Base-by-base conservation (phyloP, 2,329 filamentous ascomycete species). In the Fusarium marasasianum region DNA sequence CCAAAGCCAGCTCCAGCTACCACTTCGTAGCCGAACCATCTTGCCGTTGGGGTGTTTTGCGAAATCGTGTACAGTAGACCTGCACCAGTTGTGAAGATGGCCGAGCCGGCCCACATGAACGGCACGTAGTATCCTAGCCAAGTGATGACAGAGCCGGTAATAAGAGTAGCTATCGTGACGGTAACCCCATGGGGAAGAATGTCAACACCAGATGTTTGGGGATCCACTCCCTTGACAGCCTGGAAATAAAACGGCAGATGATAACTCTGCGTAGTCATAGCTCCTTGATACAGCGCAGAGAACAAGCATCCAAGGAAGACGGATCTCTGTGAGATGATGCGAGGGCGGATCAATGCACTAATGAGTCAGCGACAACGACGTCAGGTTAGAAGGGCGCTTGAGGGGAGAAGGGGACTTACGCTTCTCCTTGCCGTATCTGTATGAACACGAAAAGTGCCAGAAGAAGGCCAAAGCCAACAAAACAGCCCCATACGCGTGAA, bases 1-100 rank as follows among this genome's bases (percentile, higher is more conserved):
- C 86, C 86, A 8, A 83, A 77, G 1, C 85, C 86, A 3, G 83
- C 67, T 6, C 86, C 86, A 11, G 81, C 80, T 26, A 87, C 66
- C 5, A 83, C 79, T 74, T 86, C 84, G 61, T 82, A 87, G 8
- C 83, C 84, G 41, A 86, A 83, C 85, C 85, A 87, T 43, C 79
- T 75, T 2, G 71, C 75, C 0, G 80, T 74, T 0, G 76, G 59
- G 3, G 84, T 85, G 29, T 80, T 64, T 4, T 78, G 72, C 17
- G 74, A 70, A 4, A 86, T 33, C 0, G 66, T 71, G 15, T 63
- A 58, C 3, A 77, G 35, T 3, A 78, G 63, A 6, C 66, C 76
- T 10, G 63, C 68, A 3, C 66, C 76, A 1, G 55, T 47, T 15
- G 71, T 67, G 26, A 77, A 78, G 1, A 78, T 47, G 1, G 62